Evolutionary conservation across 257 asterid genomes (phyloP), one percentile per base, ranked within the genome.

Genomic region (Solanum virginianum): DNA sequence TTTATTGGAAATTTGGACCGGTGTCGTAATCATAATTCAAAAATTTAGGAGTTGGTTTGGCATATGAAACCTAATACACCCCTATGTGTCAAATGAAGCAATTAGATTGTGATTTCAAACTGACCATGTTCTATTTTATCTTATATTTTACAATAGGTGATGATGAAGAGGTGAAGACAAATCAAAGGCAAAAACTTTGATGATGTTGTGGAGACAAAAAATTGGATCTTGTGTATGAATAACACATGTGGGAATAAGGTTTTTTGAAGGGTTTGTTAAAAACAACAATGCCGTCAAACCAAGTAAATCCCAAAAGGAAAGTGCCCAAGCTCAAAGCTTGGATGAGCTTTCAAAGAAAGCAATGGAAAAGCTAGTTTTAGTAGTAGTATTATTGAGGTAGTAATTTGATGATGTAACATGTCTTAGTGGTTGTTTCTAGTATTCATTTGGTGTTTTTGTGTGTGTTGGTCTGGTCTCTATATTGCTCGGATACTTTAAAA

Each of bases 221-320:
- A 88, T 47, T 45, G 81, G 22, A 36, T 36, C 53, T 69, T 39
- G 41, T 36, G 59, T 74, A 74, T 59, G 41, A 74, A 57, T 81
- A 45, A 74, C 59, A 47, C 59, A 1, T 47, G 81, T 47, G 94
- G 93, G 92, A 91, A 86, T 88, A 85, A 91, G 98, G 89, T 91
- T 90, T 91, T 89, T 86, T 89, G 96, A 87, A 95, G 93, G 93
- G 91, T 89, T 84, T 88, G 60, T 75, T 49, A 75, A 89, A 89
- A 32, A 66, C 84, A 91, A 88, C 85, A 88, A 84, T 87, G 89
- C 81, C 60, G 91, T 87, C 88, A 90, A 90, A 92, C 96, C 81
- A 88, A 90, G 91, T 90, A 75, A 32, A 75, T 51, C 81, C 81
- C 81, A 47, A 47, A 39, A 49, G 39, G 80, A 84, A 88, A 90